These are phyloP conservation scores for Comarum palustre DNA, from an alignment of 306 rosid species.

Conservation along the genomic window DNA sequence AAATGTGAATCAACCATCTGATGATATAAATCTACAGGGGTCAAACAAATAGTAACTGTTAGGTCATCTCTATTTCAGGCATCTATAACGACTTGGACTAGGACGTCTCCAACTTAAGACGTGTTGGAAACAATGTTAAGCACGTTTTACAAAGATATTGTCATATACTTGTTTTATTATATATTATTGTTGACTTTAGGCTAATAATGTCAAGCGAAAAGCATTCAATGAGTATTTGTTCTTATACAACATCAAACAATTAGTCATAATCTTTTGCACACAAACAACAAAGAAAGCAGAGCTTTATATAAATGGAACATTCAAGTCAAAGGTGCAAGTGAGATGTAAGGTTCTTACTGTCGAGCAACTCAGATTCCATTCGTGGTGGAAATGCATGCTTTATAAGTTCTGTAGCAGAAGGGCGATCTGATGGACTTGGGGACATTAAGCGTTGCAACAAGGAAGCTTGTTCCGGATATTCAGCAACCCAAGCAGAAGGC, in stretches of 20 bases:
- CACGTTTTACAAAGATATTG: neutral
- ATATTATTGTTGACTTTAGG: neutral
- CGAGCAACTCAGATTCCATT: slow-evolving; percentile 88
- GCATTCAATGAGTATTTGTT: too few species aligned
- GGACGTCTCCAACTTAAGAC: neutral
- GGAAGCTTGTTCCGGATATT: slow-evolving; percentile 79
- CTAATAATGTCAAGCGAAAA: too few species aligned
- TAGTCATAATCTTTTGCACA: neutral
- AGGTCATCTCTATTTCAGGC: neutral
- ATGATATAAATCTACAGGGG: neutral
- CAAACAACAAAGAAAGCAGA: neutral
- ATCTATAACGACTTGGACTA: neutral
- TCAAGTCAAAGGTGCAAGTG: neutral
- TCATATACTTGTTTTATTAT: neutral
- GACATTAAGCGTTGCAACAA: slow-evolving; percentile 69
- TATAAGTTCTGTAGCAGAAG: slow-evolving; percentile 81
- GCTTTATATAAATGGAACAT: neutral
- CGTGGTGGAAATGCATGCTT: slow-evolving; percentile 76
- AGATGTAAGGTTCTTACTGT: slow-evolving; percentile 36
- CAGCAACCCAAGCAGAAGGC: slow-evolving; percentile 69
- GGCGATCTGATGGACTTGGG: slow-evolving; percentile 85
- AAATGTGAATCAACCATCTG: neutral
- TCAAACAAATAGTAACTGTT: neutral
- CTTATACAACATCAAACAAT: neutral
- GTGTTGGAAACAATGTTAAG: neutral